These are phyloP conservation scores for Psidium guajava DNA, from an alignment of 345 rosid genomes.

Conservation along the genomic window DNA sequence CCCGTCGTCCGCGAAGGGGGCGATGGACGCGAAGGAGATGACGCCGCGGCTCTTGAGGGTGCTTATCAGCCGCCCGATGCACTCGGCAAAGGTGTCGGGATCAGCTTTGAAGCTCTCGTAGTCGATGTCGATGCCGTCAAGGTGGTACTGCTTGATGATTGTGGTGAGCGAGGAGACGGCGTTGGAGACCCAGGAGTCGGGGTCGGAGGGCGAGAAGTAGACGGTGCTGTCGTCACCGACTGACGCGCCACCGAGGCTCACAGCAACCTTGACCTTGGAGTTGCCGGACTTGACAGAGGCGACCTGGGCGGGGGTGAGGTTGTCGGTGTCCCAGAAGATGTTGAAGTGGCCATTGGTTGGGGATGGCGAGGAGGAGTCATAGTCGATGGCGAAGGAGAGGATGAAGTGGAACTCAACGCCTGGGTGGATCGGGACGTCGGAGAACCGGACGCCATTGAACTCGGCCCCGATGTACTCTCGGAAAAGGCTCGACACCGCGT, in stretches of 20 bases:
- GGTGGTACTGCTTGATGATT: constrained; percentile 9
- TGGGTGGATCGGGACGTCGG: constrained; percentile 12
- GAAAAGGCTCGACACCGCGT: constrained; percentile 6
- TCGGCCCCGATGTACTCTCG: constrained; percentile 23
- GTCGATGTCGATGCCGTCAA: constrained; percentile 25
- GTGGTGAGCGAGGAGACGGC: constrained; percentile 14
- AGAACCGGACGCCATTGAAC: constrained; percentile 14
- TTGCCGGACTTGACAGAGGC: constrained; percentile 11
- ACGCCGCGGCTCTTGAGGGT: constrained; percentile 5
- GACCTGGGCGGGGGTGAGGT: constrained; percentile 14
- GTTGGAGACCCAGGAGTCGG: constrained; percentile 16
- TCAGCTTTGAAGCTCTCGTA: constrained; percentile 16
- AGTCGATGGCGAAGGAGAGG: constrained; percentile 31
- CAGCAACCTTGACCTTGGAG: constrained; percentile 17
- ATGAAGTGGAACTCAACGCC: constrained; percentile 20
- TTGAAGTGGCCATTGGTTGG: constrained; percentile 24
- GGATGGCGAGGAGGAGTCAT: constrained; percentile 10
- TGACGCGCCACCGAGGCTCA: constrained; percentile 22
- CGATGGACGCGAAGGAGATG: constrained; percentile 9
- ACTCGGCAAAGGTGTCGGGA: constrained; percentile 17
- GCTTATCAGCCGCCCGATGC: constrained; percentile 15
- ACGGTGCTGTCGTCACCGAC: background rate
- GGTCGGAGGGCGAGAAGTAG: constrained; percentile 9
- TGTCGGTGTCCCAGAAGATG: constrained; percentile 23
- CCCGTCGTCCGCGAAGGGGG: constrained; percentile 2